Evolutionary conservation across 164 flowering plant genomes (phyloP).

Genomic region (Nymphaea thermarum): DNA sequence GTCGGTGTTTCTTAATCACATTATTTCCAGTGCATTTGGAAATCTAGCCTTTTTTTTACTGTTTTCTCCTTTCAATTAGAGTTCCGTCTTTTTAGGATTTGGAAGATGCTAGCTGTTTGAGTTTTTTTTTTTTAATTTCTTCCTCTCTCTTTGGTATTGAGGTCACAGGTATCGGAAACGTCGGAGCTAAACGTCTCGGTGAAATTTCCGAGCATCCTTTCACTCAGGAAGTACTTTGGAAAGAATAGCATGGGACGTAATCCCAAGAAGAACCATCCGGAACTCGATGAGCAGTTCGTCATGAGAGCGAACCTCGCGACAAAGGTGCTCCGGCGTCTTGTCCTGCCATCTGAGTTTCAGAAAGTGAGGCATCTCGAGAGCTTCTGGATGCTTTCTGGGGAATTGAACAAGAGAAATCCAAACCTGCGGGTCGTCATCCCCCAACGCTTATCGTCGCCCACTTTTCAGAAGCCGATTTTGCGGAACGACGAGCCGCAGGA

Average conservation of each 20-base stretch:
- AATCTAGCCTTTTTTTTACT: neutral
- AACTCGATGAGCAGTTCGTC: constrained; percentile 47
- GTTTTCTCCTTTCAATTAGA: neutral
- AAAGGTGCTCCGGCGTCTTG: constrained; percentile 26
- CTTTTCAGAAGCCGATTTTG: neutral
- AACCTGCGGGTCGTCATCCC: neutral
- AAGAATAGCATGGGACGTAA: neutral
- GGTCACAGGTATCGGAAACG: constrained; percentile 43
- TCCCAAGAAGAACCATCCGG: constrained; percentile 21
- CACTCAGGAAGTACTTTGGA: constrained; percentile 33
- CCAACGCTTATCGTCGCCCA: neutral
- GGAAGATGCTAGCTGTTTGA: neutral
- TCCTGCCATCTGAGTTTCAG: constrained; percentile 28
- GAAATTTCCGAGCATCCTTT: constrained; percentile 49
- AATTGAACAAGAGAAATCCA: neutral
- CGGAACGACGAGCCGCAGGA: neutral
- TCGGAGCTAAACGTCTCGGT: constrained; percentile 27
- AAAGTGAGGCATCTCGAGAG: constrained; percentile 16
- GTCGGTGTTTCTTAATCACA: no score
- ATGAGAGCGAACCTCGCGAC: constrained; percentile 36
- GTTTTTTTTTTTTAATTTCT: neutral
- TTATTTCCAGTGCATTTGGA: no score
- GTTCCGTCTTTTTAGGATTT: neutral
- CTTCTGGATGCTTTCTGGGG: constrained; percentile 39
- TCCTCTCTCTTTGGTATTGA: neutral